Conservation (phyloP, 768 basidiomycete species). For the Rhodotorula sphaerocarpa region DNA sequence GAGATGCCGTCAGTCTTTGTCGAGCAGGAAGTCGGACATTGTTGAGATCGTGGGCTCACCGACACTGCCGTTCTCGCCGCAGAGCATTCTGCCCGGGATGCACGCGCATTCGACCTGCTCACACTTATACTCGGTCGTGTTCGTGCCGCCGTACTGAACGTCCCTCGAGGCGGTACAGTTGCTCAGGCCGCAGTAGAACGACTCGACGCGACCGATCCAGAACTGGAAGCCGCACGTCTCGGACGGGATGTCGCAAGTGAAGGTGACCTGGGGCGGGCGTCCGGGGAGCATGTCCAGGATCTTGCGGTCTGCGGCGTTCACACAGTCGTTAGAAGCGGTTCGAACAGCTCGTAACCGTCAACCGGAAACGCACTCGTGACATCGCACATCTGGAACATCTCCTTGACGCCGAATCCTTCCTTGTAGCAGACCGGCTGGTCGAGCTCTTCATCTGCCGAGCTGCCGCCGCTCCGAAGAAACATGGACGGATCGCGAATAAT, state of each 20-base stretch:
- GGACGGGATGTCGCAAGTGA: conserved; percentile 65
- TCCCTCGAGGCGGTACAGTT: conserved; percentile 53
- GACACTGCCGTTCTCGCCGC: conserved; percentile 80
- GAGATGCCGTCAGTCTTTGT: no score
- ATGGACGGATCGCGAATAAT: conserved; percentile 46
- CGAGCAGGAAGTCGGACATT: no score
- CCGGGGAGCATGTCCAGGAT: conserved; percentile 88
- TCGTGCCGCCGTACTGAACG: conserved; percentile 57
- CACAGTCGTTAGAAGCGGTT: background rate
- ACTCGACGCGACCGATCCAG: conserved; percentile 90
- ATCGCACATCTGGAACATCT: conserved; percentile 94
- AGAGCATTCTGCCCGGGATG: conserved; percentile 87
- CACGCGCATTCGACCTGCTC: conserved; percentile 80
- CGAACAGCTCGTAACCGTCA: background rate
- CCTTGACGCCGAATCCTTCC: conserved; percentile 85
- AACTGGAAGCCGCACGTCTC: conserved; percentile 87
- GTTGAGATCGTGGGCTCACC: conserved; percentile 27
- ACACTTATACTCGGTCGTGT: conserved; percentile 70
- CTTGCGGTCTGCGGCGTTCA: conserved; percentile 61
- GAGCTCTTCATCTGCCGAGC: conserved; percentile 46
- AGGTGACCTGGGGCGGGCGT: conserved; percentile 90
- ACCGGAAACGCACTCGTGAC: conserved; percentile 70
- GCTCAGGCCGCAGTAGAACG: conserved; percentile 85
- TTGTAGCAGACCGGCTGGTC: conserved; percentile 78
- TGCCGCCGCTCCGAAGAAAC: conserved; percentile 40